phyloP scores from a whole-genome alignment of 768 basidiomycete genomes.

The Cystofilobasidium macerans region DNA sequence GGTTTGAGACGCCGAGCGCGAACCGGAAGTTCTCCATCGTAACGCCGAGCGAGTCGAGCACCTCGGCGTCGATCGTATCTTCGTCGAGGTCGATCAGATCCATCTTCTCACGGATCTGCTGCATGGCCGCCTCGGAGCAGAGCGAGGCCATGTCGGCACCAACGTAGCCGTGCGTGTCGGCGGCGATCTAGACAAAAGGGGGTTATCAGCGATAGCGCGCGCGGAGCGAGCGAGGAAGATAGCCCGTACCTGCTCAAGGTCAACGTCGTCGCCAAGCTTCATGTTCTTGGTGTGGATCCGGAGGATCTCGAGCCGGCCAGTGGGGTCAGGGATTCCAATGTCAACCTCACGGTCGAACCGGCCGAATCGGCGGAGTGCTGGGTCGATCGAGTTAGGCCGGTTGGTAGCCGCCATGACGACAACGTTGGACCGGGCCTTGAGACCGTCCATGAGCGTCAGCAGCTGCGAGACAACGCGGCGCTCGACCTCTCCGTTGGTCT shows the following conservation, averaged over 20 bases:
- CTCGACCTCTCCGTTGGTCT: constrained; percentile 99
- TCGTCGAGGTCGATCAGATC: constrained; percentile 47
- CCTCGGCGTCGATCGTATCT: constrained; percentile 98
- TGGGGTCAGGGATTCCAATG: constrained; percentile 98
- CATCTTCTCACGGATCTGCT: constrained; percentile 99
- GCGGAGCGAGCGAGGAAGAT: constrained; percentile 22
- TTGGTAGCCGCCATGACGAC: constrained; percentile 99
- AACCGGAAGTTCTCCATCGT: constrained; percentile 99
- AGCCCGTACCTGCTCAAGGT: constrained; percentile 70
- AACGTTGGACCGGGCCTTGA: constrained; percentile 96
- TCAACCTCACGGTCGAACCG: constrained; percentile 99
- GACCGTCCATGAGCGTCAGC: constrained; percentile 95
- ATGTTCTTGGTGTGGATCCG: constrained; percentile 99
- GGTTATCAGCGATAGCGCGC: neutral
- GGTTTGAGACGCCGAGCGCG: constrained; percentile 92
- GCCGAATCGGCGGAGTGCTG: constrained; percentile 94
- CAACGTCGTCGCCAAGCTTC: constrained; percentile 93
- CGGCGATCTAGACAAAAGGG: constrained; percentile 62
- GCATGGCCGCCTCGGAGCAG: constrained; percentile 99
- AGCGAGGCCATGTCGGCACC: constrained; percentile 95
- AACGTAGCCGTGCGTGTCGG: constrained; percentile 98
- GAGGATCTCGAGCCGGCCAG: constrained; percentile 95
- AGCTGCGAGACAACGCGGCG: constrained; percentile 97
- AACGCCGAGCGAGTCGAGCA: constrained; percentile 94
- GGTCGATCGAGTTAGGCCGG: constrained; percentile 97